phyloP scores from a whole-genome alignment of 257 asterid genomes.

The Jasminum sambac region DNA sequence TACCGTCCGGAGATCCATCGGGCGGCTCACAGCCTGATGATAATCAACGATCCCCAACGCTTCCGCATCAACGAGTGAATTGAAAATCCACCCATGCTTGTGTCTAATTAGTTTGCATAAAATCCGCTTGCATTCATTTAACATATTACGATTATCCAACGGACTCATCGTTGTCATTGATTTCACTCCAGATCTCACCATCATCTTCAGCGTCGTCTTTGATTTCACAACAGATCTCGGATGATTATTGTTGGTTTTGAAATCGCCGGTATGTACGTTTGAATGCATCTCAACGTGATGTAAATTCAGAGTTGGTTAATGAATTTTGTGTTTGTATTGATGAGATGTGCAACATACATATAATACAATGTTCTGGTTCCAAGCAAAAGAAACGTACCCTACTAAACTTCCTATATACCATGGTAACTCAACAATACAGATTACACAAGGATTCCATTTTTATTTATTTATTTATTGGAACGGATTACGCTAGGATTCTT shows the following conservation, averaged over 20 bases:
- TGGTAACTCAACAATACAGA: too few relatives aligned
- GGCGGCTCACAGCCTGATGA: slow-evolving; percentile 76
- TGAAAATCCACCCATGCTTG: slow-evolving; percentile 63
- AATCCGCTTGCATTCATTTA: slow-evolving; percentile 72
- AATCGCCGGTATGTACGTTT: slow-evolving; percentile 64
- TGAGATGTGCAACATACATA: too few relatives aligned
- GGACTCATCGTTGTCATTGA: too few relatives aligned
- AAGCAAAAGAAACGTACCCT: too few relatives aligned
- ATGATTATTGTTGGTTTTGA: slow-evolving; percentile 40
- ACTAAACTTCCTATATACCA: too few relatives aligned
- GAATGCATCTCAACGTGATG: slow-evolving; percentile 54
- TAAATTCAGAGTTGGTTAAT: too few relatives aligned
- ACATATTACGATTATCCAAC: slow-evolving; percentile 28
- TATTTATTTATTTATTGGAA: too few relatives aligned
- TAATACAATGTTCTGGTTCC: too few relatives aligned
- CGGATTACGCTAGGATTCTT: too few relatives aligned
- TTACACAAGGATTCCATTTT: too few relatives aligned
- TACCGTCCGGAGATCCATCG: slow-evolving; percentile 96
- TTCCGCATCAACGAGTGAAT: slow-evolving; percentile 69
- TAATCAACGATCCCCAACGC: slow-evolving; percentile 78
- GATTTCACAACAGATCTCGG: slow-evolving; percentile 54
- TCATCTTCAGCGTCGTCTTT: slow-evolving; percentile 44
- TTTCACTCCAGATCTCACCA: too few relatives aligned
- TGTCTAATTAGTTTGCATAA: slow-evolving; percentile 65
- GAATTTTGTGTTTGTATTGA: too few relatives aligned